Evolutionary conservation across 331 rosid species (phyloP).

Genomic region (Pyrus hybrid): DNA sequence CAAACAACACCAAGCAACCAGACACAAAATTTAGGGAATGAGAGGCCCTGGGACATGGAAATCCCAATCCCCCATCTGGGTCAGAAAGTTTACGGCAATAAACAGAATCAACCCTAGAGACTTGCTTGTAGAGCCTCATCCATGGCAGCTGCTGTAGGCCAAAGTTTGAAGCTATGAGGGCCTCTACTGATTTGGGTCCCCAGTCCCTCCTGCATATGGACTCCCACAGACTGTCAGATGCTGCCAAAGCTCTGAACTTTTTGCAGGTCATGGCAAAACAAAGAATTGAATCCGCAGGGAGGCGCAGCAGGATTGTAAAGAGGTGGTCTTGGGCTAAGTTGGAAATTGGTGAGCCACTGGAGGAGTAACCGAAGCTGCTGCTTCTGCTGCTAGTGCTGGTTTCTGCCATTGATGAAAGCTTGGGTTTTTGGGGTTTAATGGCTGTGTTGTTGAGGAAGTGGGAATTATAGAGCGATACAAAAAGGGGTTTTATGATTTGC

Average conservation of each 20-base stretch:
- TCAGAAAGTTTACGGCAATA: conserved; percentile 40
- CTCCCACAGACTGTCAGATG: conserved; percentile 71
- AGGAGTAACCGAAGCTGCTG: background rate
- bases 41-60: conserved; percentile 79
- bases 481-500: background rate
- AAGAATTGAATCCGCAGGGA: conserved; percentile 67
- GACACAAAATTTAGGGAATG: conserved; percentile 93
- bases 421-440: conserved; percentile 4
- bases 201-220: conserved; percentile 66
- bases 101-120: conserved; percentile 45
- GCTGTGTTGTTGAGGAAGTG: conserved; percentile 20
- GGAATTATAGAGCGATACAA: conserved; percentile 1
- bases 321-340: conserved; percentile 64
- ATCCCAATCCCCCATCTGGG: conserved; percentile 30
- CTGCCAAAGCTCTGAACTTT: conserved; percentile 47
- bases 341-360: conserved; percentile 58
- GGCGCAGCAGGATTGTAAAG: conserved; percentile 51
- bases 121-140: conserved; percentile 71
- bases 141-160: conserved; percentile 37
- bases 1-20: conserved; percentile 72
- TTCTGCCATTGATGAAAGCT: conserved; percentile 43
- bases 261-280: conserved; percentile 74
- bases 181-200: conserved; percentile 56
- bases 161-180: conserved; percentile 35
- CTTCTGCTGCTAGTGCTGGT: conserved; percentile 10